Conservation (phyloP, 1,139 yeast genomes). For the Saccharomyces hybrid region DNA sequence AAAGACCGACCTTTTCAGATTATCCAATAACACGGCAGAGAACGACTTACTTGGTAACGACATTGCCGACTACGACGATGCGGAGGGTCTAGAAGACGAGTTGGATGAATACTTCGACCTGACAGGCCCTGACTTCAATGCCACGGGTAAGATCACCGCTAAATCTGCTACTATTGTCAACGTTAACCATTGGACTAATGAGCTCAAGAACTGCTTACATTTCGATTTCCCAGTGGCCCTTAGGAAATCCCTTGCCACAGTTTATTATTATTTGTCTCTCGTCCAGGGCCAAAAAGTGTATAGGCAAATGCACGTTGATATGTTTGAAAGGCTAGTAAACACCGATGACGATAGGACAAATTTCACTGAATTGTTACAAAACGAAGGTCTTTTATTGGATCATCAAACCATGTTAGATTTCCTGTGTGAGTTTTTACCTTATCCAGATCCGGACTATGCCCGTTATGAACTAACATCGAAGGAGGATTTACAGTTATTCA, state of each 20-base stretch:
- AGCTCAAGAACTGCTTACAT: constrained; percentile 73
- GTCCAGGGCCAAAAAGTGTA: constrained; percentile 69
- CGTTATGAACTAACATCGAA: constrained; percentile 29
- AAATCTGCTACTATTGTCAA: constrained; percentile 68
- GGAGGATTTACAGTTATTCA: constrained; percentile 33
- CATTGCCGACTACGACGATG: constrained; percentile 39
- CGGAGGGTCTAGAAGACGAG: constrained; percentile 38
- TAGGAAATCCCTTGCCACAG: constrained; percentile 56
- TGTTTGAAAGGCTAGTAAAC: constrained; percentile 48
- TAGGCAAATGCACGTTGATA: constrained; percentile 54
- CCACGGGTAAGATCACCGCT: constrained; percentile 53
- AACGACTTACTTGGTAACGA: constrained; percentile 31
- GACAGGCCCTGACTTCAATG: constrained; percentile 42
- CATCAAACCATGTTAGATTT: constrained; percentile 45
- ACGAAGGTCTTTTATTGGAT: constrained; percentile 37
- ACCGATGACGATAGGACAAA: constrained; percentile 35
- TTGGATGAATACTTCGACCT: constrained; percentile 37
- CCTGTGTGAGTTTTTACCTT: constrained; percentile 44
- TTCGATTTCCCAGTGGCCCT: constrained; percentile 69
- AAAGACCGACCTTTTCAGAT: constrained; percentile 43
- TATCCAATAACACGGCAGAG: constrained; percentile 25
- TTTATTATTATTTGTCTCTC: constrained; percentile 66
- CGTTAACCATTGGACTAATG: constrained; percentile 84
- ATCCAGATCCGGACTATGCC: constrained; percentile 38
- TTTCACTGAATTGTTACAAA: constrained; percentile 39